Percentiles rank a stretch among this genome's conserved stretches.
Evolutionary conservation across 345 rosid species (phyloP).

Genomic region (Brassica napus): Da-Ae NC_063434.1:348001-348500

Average conservation of each 20-base stretch:
- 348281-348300: conserved; percentile 88
- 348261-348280: conserved; percentile 77
- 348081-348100: conserved; percentile 96
- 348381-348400: conserved; percentile 18
- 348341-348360: conserved; percentile 21
- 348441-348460: conserved; percentile 24
- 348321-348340: conserved; percentile 39
- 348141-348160: conserved; percentile 88
- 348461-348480: neutral
- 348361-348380: conserved; percentile 25
- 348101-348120: conserved; percentile 89
- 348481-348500: conserved; percentile 8
- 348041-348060: conserved; percentile 85
- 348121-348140: conserved; percentile 90
- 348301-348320: conserved; percentile 94
- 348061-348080: conserved; percentile 93
- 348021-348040: conserved; percentile 81
- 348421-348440: conserved; percentile 13
- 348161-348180: conserved; percentile 77
- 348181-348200: conserved; percentile 76
- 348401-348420: conserved; percentile 25
- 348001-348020: conserved; percentile 90
- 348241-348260: conserved; percentile 73
- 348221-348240: conserved; percentile 56
- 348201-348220: conserved; percentile 81